These are phyloP conservation scores for Leishmania major DNA, from an alignment of 208 protist genomes.

Conservation along the genomic window DNA sequence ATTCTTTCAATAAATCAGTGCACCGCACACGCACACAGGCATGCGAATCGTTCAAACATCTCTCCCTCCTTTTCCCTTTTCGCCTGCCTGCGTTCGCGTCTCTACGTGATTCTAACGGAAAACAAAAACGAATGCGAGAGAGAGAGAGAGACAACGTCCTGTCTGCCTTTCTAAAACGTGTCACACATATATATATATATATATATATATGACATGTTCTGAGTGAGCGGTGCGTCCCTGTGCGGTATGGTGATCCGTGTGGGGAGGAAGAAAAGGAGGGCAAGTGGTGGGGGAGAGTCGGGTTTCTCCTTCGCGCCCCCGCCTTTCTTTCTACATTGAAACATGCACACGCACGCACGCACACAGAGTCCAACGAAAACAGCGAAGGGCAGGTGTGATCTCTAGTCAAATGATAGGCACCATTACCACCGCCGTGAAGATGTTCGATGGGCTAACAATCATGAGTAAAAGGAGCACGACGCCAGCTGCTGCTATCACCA, in stretches of 20 bases:
- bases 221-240: background rate
- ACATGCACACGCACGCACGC: background rate
- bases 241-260: background rate
- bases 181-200: no score
- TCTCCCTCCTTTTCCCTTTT: background rate
- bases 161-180: no score
- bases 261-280: background rate
- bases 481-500: slow-evolving; percentile 40
- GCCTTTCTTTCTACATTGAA: background rate
- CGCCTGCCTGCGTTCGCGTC: background rate
- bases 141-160: background rate
- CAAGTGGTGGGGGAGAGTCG: no score
- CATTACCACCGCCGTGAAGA: slow-evolving; percentile 51
- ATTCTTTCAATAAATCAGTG: background rate
- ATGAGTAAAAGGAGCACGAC: slow-evolving; percentile 34
- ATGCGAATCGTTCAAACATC: background rate
- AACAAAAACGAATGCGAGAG: background rate
- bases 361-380: background rate
- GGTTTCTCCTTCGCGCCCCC: background rate
- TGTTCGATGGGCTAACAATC: slow-evolving; percentile 52
- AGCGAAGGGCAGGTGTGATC: background rate
- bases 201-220: background rate
- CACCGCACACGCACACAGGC: background rate
- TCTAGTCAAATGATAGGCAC: slow-evolving; percentile 44
- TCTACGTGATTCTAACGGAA: background rate